Evolutionary conservation across 345 rosid species (phyloP).

Genomic region (Theobroma cacao): DNA sequence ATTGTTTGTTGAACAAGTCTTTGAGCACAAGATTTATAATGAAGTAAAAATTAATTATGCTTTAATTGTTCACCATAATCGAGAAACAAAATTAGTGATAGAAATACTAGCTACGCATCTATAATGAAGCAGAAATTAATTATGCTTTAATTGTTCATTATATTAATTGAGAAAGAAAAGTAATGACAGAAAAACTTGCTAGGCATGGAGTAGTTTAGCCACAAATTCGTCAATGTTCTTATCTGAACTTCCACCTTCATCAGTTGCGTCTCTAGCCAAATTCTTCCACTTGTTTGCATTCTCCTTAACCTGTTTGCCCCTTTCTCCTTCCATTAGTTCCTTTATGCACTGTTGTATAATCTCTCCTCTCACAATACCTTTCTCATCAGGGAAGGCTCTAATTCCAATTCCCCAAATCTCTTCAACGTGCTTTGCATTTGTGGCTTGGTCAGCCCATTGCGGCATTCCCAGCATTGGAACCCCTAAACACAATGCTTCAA

Average conservation of each 20-base stretch:
- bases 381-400: conserved; percentile 8
- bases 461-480: conserved; percentile 41
- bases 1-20: no score
- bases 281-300: conserved; percentile 38
- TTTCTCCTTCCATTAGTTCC: conserved; percentile 25
- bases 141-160: no score
- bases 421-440: conserved; percentile 38
- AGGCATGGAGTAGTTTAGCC: conserved; percentile 16
- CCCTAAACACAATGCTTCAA: conserved; percentile 40
- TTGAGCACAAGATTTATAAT: no score
- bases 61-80: no score
- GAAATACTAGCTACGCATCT: no score
- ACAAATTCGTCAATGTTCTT: conserved; percentile 40
- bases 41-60: no score
- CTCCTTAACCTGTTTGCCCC: conserved; percentile 18
- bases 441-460: conserved; percentile 38
- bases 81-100: no score
- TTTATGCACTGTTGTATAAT: conserved; percentile 14
- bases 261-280: no score
- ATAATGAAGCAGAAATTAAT: no score
- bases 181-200: not conserved
- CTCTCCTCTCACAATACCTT: conserved; percentile 17
- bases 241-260: no score
- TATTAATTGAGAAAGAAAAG: no score
- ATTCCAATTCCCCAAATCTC: conserved; percentile 36